Evolutionary conservation across 2,329 filamentous ascomycete genomes (phyloP), one percentile per base, ranked within the genome.

Genomic region (Aspergillus persii): DNA sequence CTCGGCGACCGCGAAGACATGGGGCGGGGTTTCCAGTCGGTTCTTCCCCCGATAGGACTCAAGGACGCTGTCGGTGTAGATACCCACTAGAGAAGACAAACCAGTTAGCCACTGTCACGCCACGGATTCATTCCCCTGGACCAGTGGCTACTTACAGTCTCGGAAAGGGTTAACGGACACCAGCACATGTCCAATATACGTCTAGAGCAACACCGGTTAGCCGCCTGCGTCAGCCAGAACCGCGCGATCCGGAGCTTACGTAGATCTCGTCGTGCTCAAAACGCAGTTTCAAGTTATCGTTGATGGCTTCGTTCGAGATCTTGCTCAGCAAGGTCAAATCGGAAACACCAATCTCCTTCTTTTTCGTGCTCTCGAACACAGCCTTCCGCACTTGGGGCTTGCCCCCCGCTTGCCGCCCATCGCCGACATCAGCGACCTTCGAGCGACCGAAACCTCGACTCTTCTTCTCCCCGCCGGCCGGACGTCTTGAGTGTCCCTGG

Each of bases 181-280:
- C 84, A 99, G 79, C 78, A 99, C 95, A 89, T 98, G 94, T 80
- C 95, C 95, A 76, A 99, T 99, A 78, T 99, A 99, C 73, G 95
- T 99, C 85, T 87, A 70, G 66, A 46, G 60, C 31, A 30, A 26
- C 56, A 63, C 54, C 60, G 47, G 50, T 66, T 51, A 65, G 56
- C 11, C 52, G 39, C 53, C 49, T 53, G 57, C 53, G 60, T 63
- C 63, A 57, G 63, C 55, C 48, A 18, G 9, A 53, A 54, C 54
- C 59, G 53, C 58, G 61, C 62, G 54, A 58, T 63, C 44, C 46
- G 27, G 51, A 31, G 60, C 82, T 73, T 78, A 88, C 85, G 81
- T 99, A 99, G 76, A 99, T 99, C 80, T 99, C 94, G 76, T 85
- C 89, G 83, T 94, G 93, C 75, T 98, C 92, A 78, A 99, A 99